Evolutionary conservation across 2,329 filamentous ascomycete species (phyloP).

Genomic region (Talaromyces sp.): DNA sequence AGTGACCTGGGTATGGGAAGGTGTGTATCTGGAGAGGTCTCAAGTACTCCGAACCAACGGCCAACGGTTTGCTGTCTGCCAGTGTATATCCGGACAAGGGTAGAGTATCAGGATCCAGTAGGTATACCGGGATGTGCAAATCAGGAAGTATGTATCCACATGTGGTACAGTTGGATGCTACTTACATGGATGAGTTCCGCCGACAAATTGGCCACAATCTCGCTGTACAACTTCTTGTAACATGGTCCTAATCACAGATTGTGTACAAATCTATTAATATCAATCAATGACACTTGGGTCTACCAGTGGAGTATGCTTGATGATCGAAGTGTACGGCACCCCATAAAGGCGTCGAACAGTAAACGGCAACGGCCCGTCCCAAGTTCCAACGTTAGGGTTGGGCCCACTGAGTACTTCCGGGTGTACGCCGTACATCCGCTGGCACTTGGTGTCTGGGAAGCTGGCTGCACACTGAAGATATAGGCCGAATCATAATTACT

Average conservation of each 20-base stretch:
- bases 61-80: not conserved
- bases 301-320: not conserved
- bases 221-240: not conserved
- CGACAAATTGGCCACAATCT: not conserved
- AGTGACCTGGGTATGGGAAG: not conserved
- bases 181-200: not conserved
- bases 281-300: not conserved
- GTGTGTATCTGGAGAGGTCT: not conserved
- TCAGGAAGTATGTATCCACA: not conserved
- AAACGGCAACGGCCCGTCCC: not conserved
- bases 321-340: not conserved
- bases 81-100: not conserved
- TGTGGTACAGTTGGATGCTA: not conserved
- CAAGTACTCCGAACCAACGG: not conserved
- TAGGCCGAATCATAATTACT: not conserved
- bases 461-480: not conserved
- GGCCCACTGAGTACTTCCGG: not conserved
- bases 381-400: constrained; percentile 1
- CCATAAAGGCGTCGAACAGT: not conserved
- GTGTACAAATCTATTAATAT: not conserved
- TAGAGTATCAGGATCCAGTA: not conserved
- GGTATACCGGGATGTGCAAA: not conserved
- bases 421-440: not conserved
- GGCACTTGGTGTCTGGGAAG: not conserved
- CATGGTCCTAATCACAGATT: too few relatives aligned